Percentiles rank a stretch among this genome's conserved stretches.
These are phyloP conservation scores for Rhodotorula paludigena DNA, from an alignment of 768 basidiomycete species.

Conservation along the genomic window DNA sequence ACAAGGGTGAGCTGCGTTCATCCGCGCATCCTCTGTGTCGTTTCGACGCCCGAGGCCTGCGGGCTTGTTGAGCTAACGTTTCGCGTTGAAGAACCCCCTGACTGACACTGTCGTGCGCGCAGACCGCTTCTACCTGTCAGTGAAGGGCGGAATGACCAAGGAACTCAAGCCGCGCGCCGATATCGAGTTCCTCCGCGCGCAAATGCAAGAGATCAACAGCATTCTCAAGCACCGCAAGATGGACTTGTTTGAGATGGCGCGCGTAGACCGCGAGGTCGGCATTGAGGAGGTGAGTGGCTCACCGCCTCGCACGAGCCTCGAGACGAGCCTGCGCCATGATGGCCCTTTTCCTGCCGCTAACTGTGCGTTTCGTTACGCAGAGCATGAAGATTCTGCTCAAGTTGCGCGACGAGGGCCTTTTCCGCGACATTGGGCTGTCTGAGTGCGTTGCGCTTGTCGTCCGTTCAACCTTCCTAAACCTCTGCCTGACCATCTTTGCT, in stretches of 20 bases:
- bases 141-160: constrained; percentile 51
- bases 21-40: background rate
- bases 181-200: constrained; percentile 53
- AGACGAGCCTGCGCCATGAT: background rate
- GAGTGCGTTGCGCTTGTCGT: constrained; percentile 46
- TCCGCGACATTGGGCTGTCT: constrained; percentile 60
- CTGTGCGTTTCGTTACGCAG: background rate
- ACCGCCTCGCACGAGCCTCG: no score
- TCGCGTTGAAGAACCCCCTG: no score
- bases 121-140: constrained; percentile 54
- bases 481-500: constrained; percentile 41
- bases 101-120: background rate
- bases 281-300: constrained; percentile 23
- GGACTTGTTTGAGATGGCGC: constrained; percentile 59
- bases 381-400: constrained; percentile 49
- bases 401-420: constrained; percentile 58
- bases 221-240: constrained; percentile 46
- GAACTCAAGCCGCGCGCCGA: constrained; percentile 9
- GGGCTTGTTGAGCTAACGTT: no score
- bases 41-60: no score
- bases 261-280: constrained; percentile 44
- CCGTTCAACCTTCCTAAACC: background rate
- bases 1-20: constrained; percentile 9
- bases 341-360: background rate
- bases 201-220: constrained; percentile 52